Percentiles rank a stretch among this genome's conserved stretches.
Evolutionary conservation across 129 eudicot genomes (phyloP).

Genomic region (Chrysanthemum lavandulifolium): DNA sequence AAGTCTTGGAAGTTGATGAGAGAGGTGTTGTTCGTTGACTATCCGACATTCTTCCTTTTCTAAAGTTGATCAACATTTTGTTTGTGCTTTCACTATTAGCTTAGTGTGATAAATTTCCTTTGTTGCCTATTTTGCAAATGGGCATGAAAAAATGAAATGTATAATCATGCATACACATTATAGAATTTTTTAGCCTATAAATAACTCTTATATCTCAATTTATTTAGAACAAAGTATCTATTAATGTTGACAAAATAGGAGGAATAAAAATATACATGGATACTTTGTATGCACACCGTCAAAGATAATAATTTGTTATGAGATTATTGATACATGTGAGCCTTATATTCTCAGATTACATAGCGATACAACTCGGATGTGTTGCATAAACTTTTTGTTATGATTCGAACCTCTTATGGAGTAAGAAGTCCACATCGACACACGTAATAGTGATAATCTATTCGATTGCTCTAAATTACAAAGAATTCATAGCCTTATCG

Average conservation of each 20-base stretch:
- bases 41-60: neutral
- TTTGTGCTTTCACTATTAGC: neutral
- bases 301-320: too few relatives aligned
- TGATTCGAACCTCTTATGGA: too few relatives aligned
- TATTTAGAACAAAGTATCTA: too few relatives aligned
- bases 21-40: slow-evolving; percentile 91
- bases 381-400: too few relatives aligned
- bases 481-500: neutral
- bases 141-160: neutral
- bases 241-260: too few relatives aligned
- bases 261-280: too few relatives aligned
- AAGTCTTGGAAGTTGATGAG: slow-evolving; percentile 97
- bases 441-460: neutral
- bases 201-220: neutral
- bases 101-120: neutral
- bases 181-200: too few relatives aligned
- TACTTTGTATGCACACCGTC: too few relatives aligned
- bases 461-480: neutral
- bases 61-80: neutral
- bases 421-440: neutral
- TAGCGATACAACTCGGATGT: too few relatives aligned
- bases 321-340: too few relatives aligned
- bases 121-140: neutral
- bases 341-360: too few relatives aligned
- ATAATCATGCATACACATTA: neutral